Evolutionary conservation across 192 early-diverging fungal species (phyloP), one percentile per base, ranked within the genome.

Genomic region (Coemansia biformis): DNA sequence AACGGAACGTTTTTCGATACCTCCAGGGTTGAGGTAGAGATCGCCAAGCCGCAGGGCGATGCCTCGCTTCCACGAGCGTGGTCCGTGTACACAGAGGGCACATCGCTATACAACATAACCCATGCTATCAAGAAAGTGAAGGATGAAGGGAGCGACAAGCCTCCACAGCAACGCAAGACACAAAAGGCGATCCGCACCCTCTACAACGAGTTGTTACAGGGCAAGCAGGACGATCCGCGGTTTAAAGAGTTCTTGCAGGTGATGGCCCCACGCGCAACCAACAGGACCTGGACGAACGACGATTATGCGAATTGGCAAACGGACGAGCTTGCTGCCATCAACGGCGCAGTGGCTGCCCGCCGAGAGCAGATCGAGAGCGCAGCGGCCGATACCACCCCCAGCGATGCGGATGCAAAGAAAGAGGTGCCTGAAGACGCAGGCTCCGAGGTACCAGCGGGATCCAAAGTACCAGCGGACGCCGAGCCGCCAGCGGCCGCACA

Each of bases 1-100:
- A 85, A 99, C 76, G 78, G 82, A 47, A 86, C 92, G 16, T 99
- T 83, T 54, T 85, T 99, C 36, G 88, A 94, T 59, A 99, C 92
- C 2, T 90, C 89, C 2, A 79, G 80, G 46, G 88, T 99, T 21
- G 65, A 72, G 10, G 92, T 99, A 8, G 87, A 92, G 60, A 77
- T 84, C 24, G 92, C 96, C 13, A 89, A 88, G 50, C 80, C 91
- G 16, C 85, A 89, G 58, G 86, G 86, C n/a, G 92, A 94, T 56
- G 66, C 78, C 14, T 59, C 80, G 5, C 70, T 99, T 26, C 83
- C 89, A 7, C 81, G 93, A 42, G 84, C 93, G 23, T 99, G 96
- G 96, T 88, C 85, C 47, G 78, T 83, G 43, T 82, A 99, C 63
- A 83, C 91, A 12, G 69, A 85, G 44, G 92, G 92, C 30, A 85